Evolutionary conservation across 163 green algal genomes (phyloP), one percentile per base, ranked within the genome.

Genomic region (Coccomyxa subellipsoidea): DNA sequence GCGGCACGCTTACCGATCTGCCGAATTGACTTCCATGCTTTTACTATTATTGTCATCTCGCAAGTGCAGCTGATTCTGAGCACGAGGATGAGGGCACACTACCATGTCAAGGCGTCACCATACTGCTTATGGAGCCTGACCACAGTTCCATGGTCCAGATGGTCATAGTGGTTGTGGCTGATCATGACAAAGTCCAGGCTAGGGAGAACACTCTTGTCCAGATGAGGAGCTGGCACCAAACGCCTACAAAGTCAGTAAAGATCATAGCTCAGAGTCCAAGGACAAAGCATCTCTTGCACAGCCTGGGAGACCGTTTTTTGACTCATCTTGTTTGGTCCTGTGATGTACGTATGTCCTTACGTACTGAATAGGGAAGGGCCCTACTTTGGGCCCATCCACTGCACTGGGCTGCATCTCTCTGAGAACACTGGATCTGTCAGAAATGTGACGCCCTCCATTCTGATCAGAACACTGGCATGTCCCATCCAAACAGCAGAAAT

Each of bases 131-230:
- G 76, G 54, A 97, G 86, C 29, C 73, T 59, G 7, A 40, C 29
- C 7, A 96, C 92, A 29, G 78, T 88, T 2, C 38, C 80, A 0
- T 53, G 66, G 85, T 94, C 91, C 53, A 97, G 84, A 80, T 97
- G 94, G 83, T 97, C 94, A 77, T 97, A 97, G 84, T 97, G 94
- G 80, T 95, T 94, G 89, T 97, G 93, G 7, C 80, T 90, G 38
- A 97, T 87, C n/a, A 95, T 7, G 7, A 95, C 89, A 77, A 89
- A 89, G 84, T 95, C 88, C 1, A 95, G 70, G 27, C 31, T 6
- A 54, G 69, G 69, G 6, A 76, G 31, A 12, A 76, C 18, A 25
- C 31, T 36, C 31, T 39, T 36, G n/a, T 76, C 69, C 69, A 76
- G 31, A 18, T 23, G 4, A 23, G 69, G 69, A 23, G 31, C 69